A percentile compares a stretch with the other conserved stretches of the same genome.
Conservation (phyloP, 164 flowering plant genomes). For the Buxus sempervirens region DNA sequence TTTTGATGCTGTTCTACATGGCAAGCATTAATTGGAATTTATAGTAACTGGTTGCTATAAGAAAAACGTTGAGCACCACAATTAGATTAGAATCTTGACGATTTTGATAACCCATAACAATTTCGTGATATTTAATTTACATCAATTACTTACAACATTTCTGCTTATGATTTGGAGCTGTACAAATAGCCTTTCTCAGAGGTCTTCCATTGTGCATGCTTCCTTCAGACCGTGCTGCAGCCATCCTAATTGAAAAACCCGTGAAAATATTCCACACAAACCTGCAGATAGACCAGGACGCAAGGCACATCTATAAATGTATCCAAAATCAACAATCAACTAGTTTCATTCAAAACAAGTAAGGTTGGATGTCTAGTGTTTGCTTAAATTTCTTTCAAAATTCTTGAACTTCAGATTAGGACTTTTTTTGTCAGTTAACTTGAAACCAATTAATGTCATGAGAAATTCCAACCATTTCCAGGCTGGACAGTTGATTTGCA, state of each 20-base stretch:
- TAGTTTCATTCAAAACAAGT: background rate
- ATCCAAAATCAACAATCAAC: background rate
- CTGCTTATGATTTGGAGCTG: background rate
- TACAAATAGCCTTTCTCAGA: background rate
- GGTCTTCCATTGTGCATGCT: background rate
- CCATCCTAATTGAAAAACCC: background rate
- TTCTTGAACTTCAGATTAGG: too few species aligned
- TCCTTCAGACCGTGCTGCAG: background rate
- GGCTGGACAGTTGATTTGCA: too few species aligned
- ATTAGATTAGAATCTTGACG: too few species aligned
- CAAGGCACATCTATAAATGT: background rate
- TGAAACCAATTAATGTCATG: too few species aligned
- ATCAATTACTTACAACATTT: background rate
- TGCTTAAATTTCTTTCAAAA: background rate
- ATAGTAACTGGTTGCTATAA: too few species aligned
- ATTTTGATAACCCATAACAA: background rate
- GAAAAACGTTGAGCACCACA: too few species aligned
- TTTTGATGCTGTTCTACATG: too few species aligned
- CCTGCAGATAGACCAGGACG: background rate
- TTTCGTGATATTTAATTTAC: conserved; percentile 1
- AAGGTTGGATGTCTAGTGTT: too few species aligned
- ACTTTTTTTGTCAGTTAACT: background rate
- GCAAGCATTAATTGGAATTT: too few species aligned
- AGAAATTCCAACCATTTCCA: too few species aligned
- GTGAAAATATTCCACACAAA: background rate